Evolutionary conservation across 257 asterid genomes (phyloP).

Genomic region (Rhazya stricta): DNA sequence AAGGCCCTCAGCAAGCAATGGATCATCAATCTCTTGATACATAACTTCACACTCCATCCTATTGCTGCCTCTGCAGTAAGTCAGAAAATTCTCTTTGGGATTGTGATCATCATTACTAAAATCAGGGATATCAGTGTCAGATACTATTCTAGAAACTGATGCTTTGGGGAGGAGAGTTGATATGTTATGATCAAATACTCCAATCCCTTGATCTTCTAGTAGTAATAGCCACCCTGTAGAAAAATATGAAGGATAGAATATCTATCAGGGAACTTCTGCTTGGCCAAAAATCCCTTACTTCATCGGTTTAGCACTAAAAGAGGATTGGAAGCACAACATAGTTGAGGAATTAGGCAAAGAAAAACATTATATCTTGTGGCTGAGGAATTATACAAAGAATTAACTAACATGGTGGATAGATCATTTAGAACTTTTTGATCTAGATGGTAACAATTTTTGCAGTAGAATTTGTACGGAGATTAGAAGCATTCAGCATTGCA

Average conservation of each 20-base stretch:
- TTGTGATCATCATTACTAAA: slow-evolving; percentile 7
- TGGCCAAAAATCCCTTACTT: neutral
- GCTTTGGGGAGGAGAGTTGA: slow-evolving; percentile 35
- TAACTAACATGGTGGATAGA: neutral
- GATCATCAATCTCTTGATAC: slow-evolving; percentile 40
- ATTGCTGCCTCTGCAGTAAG: neutral
- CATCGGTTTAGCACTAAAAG: neutral
- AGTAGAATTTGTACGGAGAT: neutral
- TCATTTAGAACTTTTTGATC: neutral
- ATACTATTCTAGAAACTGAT: slow-evolving; percentile 16
- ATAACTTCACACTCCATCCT: slow-evolving; percentile 6
- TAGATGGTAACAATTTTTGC: neutral
- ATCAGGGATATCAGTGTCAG: slow-evolving; percentile 23
- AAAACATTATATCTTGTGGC: neutral
- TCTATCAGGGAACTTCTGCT: neutral
- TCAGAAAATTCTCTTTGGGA: slow-evolving; percentile 7
- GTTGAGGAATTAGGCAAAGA: neutral
- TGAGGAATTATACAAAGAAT: neutral
- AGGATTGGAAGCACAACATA: neutral
- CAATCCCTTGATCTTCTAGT: slow-evolving; percentile 46
- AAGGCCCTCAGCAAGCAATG: slow-evolving; percentile 15
- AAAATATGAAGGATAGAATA: neutral
- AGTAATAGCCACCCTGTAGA: slow-evolving; percentile 51
- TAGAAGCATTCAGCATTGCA: slow-evolving; percentile 3
- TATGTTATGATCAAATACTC: slow-evolving; percentile 34